Evolutionary conservation across 2,329 filamentous ascomycete species (phyloP).

Genomic region (Cercospora sp.): DNA sequence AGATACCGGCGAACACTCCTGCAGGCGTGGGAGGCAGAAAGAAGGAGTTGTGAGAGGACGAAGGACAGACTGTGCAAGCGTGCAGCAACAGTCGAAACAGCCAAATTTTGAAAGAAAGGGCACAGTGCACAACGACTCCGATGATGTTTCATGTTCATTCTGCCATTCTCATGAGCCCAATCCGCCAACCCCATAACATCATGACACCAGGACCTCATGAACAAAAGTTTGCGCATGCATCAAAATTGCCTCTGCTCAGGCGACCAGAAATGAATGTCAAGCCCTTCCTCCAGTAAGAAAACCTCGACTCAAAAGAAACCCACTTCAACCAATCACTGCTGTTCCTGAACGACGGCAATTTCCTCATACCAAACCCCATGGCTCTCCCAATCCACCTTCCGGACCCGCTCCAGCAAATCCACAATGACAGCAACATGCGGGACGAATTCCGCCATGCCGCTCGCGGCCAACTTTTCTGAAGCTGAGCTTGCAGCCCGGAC

Average conservation of each 20-base stretch:
- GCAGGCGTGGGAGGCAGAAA: conserved; percentile 10
- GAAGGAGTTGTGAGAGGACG: conserved; percentile 18
- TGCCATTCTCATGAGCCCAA: background rate
- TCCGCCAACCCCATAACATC: background rate
- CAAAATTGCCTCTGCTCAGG: background rate
- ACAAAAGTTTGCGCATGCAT: background rate
- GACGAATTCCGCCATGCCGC: conserved; percentile 73
- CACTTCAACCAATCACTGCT: background rate
- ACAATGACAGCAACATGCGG: conserved; percentile 68
- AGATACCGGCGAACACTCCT: conserved; percentile 14
- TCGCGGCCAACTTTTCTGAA: conserved; percentile 66
- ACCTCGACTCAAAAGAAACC: background rate
- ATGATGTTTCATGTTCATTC: background rate
- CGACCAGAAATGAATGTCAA: background rate
- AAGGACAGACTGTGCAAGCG: background rate
- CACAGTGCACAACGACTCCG: background rate
- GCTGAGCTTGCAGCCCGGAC: conserved; percentile 68
- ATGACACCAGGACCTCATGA: background rate
- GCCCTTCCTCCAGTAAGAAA: background rate
- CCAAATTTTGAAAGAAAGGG: background rate
- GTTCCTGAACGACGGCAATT: conserved; percentile 47
- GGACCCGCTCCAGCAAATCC: conserved; percentile 65
- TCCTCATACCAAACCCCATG: conserved; percentile 71
- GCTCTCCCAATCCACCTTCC: conserved; percentile 65
- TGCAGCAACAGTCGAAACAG: background rate